Percentiles rank a stretch among this genome's conserved stretches.
Evolutionary conservation across 2,329 filamentous ascomycete genomes (phyloP).

Genomic region (Amauroascus verrucosus): DNA sequence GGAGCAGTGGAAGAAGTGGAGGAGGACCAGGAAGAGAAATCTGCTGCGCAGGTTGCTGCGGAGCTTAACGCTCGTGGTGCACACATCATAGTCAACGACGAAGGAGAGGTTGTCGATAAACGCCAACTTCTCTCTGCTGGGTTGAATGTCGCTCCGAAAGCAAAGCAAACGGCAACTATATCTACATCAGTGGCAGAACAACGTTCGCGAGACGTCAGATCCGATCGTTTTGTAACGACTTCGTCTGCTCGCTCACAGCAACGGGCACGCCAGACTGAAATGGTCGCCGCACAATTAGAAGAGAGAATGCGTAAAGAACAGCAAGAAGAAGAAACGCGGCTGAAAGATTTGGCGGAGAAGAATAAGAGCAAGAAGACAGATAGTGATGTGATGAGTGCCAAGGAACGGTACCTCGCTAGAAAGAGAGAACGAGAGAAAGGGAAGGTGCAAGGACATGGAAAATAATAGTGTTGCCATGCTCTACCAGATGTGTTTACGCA

Average conservation of each 20-base stretch:
- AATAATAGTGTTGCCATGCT: background rate
- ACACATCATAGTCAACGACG: conserved; percentile 50
- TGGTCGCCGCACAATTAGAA: conserved; percentile 52
- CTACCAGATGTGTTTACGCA: background rate
- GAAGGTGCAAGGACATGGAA: conserved; percentile 24
- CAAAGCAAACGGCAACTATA: conserved; percentile 30
- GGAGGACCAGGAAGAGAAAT: conserved; percentile 33
- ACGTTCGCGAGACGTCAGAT: background rate
- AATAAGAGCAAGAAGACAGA: conserved; percentile 50
- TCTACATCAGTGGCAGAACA: conserved; percentile 7
- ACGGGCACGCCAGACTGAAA: conserved; percentile 48
- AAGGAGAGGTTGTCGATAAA: conserved; percentile 55
- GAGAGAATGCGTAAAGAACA: conserved; percentile 45
- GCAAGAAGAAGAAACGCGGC: conserved; percentile 48
- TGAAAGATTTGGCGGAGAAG: conserved; percentile 44
- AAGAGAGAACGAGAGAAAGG: conserved; percentile 44
- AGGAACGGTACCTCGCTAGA: conserved; percentile 51
- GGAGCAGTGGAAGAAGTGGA: conserved; percentile 20
- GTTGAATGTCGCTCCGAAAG: conserved; percentile 50
- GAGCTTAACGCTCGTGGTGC: conserved; percentile 45
- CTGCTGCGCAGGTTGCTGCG: conserved; percentile 45
- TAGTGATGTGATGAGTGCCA: conserved; percentile 49
- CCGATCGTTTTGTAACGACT: conserved; percentile 22
- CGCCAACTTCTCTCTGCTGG: conserved; percentile 52
- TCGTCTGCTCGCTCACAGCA: conserved; percentile 35